Evolutionary conservation across 139 green algal genomes (phyloP), one percentile per base, ranked within the genome.

Genomic region (Picochlorum sp.): DNA sequence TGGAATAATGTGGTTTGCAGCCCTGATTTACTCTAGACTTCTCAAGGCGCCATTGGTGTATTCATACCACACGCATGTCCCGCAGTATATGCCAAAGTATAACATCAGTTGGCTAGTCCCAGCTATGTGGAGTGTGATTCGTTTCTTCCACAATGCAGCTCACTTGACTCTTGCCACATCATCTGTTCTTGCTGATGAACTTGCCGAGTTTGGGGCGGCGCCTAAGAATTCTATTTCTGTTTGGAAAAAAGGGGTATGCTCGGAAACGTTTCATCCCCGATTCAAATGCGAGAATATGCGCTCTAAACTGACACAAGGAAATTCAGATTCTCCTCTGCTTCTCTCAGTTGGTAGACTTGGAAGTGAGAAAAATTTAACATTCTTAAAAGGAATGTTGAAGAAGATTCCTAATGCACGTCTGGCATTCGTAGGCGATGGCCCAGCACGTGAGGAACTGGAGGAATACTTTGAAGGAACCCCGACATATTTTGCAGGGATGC

Each of bases 1-100:
- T 12, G 67, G 67, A 25, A 53, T 69, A n/a, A 74, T 74, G 67
- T 65, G 52, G 53, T 59, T 74, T 54, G 82, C 89, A 3, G 88
- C 85, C 26, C 81, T 90, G 28, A 61, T 96, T 45, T 97, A 96
- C 65, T 76, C 86, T 6, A 88, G 89, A 47, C 62, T 97, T 49
- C 74, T 97, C 24, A 73, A 72, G 35, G 68, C 87, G 7, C 89
- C 93, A 1, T 72, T 98, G n/a, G 79, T 93, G 33, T 76, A 97
- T 49, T 90, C 80, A 8, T 99, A 99, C 72, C 93, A 99, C 80
- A 99, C 93, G 2, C 93, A 99, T 74, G 83, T 99, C 22, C 93
- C 93, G 3, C 77, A 93, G 63, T 96, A 96, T 81, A 87, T 95
- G 55, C 86, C 86, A 2, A 69, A 64, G 50, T 90, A 90, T 69